Base-by-base conservation (phyloP, 1,284 basidiomycete species). In the Papiliotrema laurentii region DNA sequence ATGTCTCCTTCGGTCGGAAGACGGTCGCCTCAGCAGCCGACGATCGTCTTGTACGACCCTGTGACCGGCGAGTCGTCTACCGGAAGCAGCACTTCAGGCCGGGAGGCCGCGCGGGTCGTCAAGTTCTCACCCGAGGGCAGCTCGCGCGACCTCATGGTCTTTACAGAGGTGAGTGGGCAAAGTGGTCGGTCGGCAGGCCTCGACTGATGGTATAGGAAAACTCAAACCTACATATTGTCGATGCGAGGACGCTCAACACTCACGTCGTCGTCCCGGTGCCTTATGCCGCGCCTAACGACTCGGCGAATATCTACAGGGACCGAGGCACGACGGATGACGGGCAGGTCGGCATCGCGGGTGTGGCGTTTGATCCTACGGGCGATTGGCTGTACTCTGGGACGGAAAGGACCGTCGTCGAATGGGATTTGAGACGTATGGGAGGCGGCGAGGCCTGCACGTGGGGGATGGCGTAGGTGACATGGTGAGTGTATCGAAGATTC, bases 301-400 rank as follows among this genome's bases (percentile, higher is more conserved):
- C 39, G 4, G 4, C 40, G 25, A 26, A 2, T 18, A 24, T 27
- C 49, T 34, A 47, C 28, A 40, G 54, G 49, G 13, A 25, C 48
- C 30, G 34, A 25, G 50, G 58, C 7, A 49, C 45, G 27, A 39
- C 58, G 18, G 69, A 72, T 19, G 55, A 59, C 21, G 64, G 66
- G 2, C 56, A 57, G 22, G 61, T 58, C 43, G 72, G 72, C 11
- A 69, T 73, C 28, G 61, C 66, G 0, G 72, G 72, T 10, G 54
- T 71, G 3, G 69, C 56, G 13, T 74, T 74, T 45, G 72, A 73
- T 43, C 70, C 69, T 1, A 58, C 60, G 5, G 72, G 72, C 4
- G 66, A 74, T 51, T 73, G 63, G 59, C 57, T 74, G 41, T 74
- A 74, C 44, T 61, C 69, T 2, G 71, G 69, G 7, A 72, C 72